Evolutionary conservation across 306 rosid genomes (phyloP), one percentile per base, ranked within the genome.

Genomic region (Glycine latifolia): DNA sequence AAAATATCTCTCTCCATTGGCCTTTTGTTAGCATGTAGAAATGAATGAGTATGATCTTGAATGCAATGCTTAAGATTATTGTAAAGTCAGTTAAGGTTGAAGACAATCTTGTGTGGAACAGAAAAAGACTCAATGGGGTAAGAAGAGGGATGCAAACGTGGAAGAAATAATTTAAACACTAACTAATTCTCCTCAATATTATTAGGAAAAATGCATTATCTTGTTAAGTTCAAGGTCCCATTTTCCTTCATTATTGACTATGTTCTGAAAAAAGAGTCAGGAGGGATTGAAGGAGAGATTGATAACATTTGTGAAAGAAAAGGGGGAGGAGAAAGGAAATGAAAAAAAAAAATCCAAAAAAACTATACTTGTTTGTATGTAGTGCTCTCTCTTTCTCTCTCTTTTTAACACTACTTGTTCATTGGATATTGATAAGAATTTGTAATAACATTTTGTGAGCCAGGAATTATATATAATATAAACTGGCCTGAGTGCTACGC

Each of bases 21-120:
- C 43, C 62, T 69, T 49, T 17, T 55, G 74, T 67, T 82, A 71
- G 80, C 83, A 46, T 49, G 43, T 37, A 58, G 58, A 65, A 44
- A 49, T 52, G 73, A 71, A 52, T 31, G 75, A 71, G 48, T 52
- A 59, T 54, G 63, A 66, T 75, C 67, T 10, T 52, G 54, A 62
- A 33, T 52, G 59, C 10, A 55, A 43, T 77, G 83, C 73, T 31
- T 16, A 9, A 11, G 59, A 20, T 33, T 41, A 50, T 68, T 55
- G 61, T 26, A 1, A 53, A 69, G 68, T 58, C 65, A 74, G 12
- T 12, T 54, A 78, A 60, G 61, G 31, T 50, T 66, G 54, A 56
- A 67, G 63, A 26, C 46, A 31, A 12, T 73, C 59, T 41, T 67
- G 35, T 43, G 12, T 14, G 41, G 75, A 44, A 67, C 12, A 70